Evolutionary conservation across 2,329 filamentous ascomycete genomes (phyloP).

Genomic region (Calycina herbarum): DNA sequence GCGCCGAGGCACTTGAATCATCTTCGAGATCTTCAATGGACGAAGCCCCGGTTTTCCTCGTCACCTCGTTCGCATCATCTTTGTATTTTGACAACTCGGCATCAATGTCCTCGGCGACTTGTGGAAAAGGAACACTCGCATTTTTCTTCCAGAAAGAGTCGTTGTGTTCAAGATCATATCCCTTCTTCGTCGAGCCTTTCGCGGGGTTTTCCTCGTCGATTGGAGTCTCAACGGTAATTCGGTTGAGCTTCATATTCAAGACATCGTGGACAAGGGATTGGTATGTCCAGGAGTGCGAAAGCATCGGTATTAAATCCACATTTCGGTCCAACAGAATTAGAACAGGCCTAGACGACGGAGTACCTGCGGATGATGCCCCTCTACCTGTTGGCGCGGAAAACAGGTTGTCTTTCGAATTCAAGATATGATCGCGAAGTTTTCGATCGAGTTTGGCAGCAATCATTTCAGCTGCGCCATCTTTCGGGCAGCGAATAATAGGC

Average conservation of each 20-base stretch:
- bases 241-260: conserved; percentile 79
- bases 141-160: conserved; percentile 99
- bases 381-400: conserved; percentile 68
- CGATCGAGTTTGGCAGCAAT: conserved; percentile 92
- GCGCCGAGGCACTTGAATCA: conserved; percentile 83
- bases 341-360: conserved; percentile 77
- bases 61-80: conserved; percentile 91
- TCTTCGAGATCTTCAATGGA: conserved; percentile 91
- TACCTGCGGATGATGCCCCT: conserved; percentile 55
- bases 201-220: conserved; percentile 73
- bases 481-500: conserved; percentile 92
- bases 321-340: conserved; percentile 94
- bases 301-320: conserved; percentile 93
- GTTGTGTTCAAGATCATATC: conserved; percentile 83
- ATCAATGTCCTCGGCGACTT: conserved; percentile 95
- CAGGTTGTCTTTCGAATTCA: conserved; percentile 97
- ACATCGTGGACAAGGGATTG: conserved; percentile 83
- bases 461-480: conserved; percentile 88
- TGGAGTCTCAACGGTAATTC: conserved; percentile 87
- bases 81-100: conserved; percentile 92
- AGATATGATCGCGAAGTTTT: conserved; percentile 91
- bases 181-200: conserved; percentile 78
- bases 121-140: conserved; percentile 84
- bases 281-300: conserved; percentile 93
- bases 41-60: conserved; percentile 89